Evolutionary conservation across 2,329 filamentous ascomycete species (phyloP).

Genomic region (Aspergillus sp.): DNA sequence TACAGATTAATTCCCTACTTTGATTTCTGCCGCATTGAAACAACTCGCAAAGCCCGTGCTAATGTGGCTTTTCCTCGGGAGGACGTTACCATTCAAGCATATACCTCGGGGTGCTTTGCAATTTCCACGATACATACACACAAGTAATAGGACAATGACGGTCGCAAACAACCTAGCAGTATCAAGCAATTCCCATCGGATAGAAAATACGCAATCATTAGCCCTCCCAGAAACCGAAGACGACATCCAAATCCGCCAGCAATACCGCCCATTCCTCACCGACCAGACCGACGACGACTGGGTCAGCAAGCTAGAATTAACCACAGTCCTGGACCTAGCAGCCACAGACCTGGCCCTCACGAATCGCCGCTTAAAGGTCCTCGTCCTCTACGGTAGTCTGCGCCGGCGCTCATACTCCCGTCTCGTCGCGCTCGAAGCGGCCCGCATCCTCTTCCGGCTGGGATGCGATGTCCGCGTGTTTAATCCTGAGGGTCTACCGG

Average conservation of each 20-base stretch:
- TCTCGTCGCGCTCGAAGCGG: constrained; percentile 60
- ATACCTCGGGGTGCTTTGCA: too few species aligned
- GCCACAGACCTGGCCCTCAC: constrained; percentile 45
- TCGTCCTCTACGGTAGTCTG: constrained; percentile 63
- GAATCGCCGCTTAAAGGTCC: constrained; percentile 51
- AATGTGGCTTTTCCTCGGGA: too few species aligned
- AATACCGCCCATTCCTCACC: constrained; percentile 59
- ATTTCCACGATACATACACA: too few species aligned
- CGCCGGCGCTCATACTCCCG: constrained; percentile 58
- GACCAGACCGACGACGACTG: constrained; percentile 50
- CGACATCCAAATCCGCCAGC: constrained; percentile 44
- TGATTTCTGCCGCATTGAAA: background rate
- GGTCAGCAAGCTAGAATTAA: constrained; percentile 57
- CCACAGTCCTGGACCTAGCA: constrained; percentile 52
- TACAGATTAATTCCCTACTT: background rate
- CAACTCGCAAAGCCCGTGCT: too few species aligned
- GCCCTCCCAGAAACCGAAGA: constrained; percentile 44
- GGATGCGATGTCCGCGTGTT: constrained; percentile 67
- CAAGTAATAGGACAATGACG: background rate
- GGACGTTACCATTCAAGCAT: too few species aligned
- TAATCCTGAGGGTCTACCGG: constrained; percentile 57
- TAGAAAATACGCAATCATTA: background rate
- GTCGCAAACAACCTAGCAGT: background rate
- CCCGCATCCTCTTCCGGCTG: constrained; percentile 61
- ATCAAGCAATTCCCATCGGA: background rate